Conservation (phyloP, 768 basidiomycete genomes). For the Mrakia gelida region DNA sequence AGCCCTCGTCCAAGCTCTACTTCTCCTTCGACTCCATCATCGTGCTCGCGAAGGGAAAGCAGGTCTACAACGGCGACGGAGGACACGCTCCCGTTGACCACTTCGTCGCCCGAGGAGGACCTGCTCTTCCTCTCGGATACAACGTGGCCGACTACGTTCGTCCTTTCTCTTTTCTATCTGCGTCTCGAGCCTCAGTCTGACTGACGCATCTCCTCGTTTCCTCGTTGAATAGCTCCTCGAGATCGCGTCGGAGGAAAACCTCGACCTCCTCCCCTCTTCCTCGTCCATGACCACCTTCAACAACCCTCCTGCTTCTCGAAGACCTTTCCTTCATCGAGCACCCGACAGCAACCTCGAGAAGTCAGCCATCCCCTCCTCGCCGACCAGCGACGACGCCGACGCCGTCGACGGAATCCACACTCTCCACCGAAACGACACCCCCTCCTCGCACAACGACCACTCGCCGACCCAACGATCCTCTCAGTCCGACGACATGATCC, state of each 20-base stretch:
- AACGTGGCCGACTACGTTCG: conserved; percentile 76
- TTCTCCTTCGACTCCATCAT: conserved; percentile 78
- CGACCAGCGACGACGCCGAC: neutral
- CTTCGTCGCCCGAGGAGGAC: conserved; percentile 53
- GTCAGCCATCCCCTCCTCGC: neutral
- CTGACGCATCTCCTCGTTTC: neutral
- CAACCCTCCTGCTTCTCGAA: neutral
- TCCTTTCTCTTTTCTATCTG: neutral
- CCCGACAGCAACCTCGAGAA: conserved; percentile 23
- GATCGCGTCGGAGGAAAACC: conserved; percentile 58
- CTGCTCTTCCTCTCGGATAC: conserved; percentile 69
- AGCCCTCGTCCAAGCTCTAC: conserved; percentile 79
- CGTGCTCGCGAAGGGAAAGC: conserved; percentile 68
- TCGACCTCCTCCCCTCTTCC: neutral
- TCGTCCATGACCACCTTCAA: neutral
- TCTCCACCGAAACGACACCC: neutral
- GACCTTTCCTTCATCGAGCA: neutral
- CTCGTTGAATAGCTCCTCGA: conserved; percentile 57
- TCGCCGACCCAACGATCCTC: neutral
- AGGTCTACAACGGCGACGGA: conserved; percentile 75
- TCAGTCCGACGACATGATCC: conserved; percentile 2
- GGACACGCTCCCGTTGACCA: conserved; percentile 63
- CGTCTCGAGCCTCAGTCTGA: neutral
- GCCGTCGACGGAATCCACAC: neutral
- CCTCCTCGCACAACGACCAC: neutral